These are phyloP conservation scores for Cyclostephanos invisitatus DNA, from an alignment of 108 stramenopile species.

Conservation along the genomic window DNA sequence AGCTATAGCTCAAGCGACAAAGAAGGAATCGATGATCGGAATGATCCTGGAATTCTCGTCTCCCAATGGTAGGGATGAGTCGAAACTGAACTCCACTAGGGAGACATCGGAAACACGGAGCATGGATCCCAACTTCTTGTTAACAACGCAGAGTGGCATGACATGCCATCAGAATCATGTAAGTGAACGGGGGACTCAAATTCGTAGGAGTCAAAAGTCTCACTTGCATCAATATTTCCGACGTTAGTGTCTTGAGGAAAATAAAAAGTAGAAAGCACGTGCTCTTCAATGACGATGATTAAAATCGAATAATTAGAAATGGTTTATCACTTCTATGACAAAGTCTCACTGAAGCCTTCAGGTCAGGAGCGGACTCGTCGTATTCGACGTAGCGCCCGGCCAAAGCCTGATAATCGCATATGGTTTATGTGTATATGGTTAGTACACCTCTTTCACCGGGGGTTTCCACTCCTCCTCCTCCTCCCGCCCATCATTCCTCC, in stretches of 20 bases:
- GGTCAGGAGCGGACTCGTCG: background rate
- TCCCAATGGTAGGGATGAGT: background rate
- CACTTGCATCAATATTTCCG: background rate
- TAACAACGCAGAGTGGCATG: background rate
- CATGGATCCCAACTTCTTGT: background rate
- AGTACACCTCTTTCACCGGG: conserved; percentile 81
- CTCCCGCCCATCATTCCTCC: conserved; percentile 17
- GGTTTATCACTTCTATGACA: no score
- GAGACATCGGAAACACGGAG: background rate
- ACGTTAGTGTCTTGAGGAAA: background rate
- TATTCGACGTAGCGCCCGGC: background rate
- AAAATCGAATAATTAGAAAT: no score
- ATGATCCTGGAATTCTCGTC: background rate
- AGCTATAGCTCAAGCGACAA: background rate
- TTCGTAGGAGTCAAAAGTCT: background rate
- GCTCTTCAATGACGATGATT: background rate
- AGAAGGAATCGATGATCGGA: background rate
- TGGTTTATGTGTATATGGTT: conserved; percentile 14
- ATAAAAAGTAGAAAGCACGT: no score
- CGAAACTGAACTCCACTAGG: background rate
- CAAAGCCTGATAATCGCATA: background rate
- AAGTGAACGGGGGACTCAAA: no score
- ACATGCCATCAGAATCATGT: no score
- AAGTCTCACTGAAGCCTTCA: no score
- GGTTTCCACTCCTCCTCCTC: conserved; percentile 62